phyloP scores from a whole-genome alignment of 805 yeast species.

The Candida easanensis region DNA sequence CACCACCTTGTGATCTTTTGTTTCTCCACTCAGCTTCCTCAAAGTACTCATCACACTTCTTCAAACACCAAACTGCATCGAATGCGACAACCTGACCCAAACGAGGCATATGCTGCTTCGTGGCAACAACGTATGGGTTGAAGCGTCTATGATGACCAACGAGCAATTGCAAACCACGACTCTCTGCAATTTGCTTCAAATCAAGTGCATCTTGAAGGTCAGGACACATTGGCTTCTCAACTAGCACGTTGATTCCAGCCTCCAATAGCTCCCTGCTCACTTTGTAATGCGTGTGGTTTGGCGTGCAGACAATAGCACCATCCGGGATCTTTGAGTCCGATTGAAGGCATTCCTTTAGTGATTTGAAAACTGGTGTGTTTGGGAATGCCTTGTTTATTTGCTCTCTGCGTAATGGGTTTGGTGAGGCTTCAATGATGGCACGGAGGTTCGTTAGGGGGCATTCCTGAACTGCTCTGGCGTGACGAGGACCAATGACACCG shows the following conservation, averaged over 20 bases:
- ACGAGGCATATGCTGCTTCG: constrained; percentile 11
- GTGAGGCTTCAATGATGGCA: constrained; percentile 18
- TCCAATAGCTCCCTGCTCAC: constrained; percentile 10
- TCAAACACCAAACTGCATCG: constrained; percentile 20
- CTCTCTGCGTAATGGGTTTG: constrained; percentile 7
- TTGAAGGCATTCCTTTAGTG: constrained; percentile 8
- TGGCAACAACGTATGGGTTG: constrained; percentile 19
- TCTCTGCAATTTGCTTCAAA: constrained; percentile 8
- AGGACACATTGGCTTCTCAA: constrained; percentile 21
- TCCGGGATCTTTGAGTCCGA: constrained; percentile 7
- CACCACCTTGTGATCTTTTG: constrained; percentile 18
- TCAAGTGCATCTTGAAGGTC: constrained; percentile 14
- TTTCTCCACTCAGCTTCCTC: constrained; percentile 18
- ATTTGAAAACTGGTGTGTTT: constrained; percentile 8
- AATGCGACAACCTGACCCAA: constrained; percentile 17
- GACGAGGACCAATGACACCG: constrained; percentile 23
- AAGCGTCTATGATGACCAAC: constrained; percentile 20
- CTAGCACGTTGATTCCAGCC: constrained; percentile 14
- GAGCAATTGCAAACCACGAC: constrained; percentile 8
- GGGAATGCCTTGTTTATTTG: constrained; percentile 10
- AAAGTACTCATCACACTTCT: constrained; percentile 19
- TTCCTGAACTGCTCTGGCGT: constrained; percentile 14
- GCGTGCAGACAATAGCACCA: constrained; percentile 23
- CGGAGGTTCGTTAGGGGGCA: constrained; percentile 14
- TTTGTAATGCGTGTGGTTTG: constrained; percentile 18